Evolutionary conservation across 352 stramenopile species (phyloP), one percentile per base, ranked within the genome.

Genomic region (Blastocystis sp.): DNA sequence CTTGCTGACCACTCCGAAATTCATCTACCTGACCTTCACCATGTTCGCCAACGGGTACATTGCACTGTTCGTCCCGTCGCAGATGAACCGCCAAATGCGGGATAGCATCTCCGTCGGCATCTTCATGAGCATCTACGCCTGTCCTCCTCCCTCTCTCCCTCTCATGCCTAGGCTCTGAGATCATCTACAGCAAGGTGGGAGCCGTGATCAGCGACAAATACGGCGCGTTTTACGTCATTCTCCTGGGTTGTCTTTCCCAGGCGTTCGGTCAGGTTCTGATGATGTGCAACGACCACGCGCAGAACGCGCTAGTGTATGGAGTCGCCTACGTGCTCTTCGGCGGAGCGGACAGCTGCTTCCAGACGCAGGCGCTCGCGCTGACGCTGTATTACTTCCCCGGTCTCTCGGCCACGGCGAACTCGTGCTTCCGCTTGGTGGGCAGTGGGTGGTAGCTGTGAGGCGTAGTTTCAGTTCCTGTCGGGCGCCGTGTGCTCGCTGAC

Each of bases 351-450:
- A 37, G 26, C n/a, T 85, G 74, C 45, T 85, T 85, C 74, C 74
- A 85, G 29, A 85, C 74, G 9, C 74, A 85, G 61, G 74, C 74
- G 19, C 74, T 85, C 3, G 74, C 74, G 65, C 51, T 85, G 26
- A 85, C 74, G 33, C 61, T 85, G 13, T 85, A 85, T 33, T 85
- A 85, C 51, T 85, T 85, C 74, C 74, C 74, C 31, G 74, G 74
- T 9, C 21, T 85, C 6, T 85, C 74, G 2, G 74, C 55, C 0
- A 62, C 60, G 24, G 74, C 74, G 2, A 85, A 85, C 33, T 55
- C 55, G 12, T 85, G 74, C 29, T 85, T 85, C 74, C 74, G 26
- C 26, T 85, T 37, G 55, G 50, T 70, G 3, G 4, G n/a, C 3
- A 55, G 16, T 21, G 45, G 1, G 33, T 2, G 9, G 0, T 4